A percentile compares a stretch with the other conserved stretches of the same genome.
phyloP scores from a whole-genome alignment of 2,329 filamentous ascomycete genomes.

The Ophiostoma piceae region DNA sequence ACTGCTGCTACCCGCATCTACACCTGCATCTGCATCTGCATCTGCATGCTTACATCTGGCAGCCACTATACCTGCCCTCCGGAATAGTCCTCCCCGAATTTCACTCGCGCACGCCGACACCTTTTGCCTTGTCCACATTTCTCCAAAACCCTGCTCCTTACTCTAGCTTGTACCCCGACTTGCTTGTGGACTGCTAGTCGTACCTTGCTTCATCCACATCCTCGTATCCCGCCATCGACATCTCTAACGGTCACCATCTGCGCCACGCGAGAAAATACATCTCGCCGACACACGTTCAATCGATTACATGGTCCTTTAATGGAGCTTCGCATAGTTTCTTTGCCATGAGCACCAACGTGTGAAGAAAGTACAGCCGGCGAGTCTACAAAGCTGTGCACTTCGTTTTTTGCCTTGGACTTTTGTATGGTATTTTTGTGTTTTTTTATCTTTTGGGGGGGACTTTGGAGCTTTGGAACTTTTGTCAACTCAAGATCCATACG shows the following conservation, averaged over 20 bases:
- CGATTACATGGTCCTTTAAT: neutral
- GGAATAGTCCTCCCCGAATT: neutral
- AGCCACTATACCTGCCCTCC: neutral
- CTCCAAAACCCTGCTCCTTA: neutral
- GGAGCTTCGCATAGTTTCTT: neutral
- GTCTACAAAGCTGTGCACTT: too few species aligned
- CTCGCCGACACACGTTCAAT: neutral
- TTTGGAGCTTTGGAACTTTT: too few species aligned
- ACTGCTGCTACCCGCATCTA: neutral
- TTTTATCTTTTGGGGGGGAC: too few species aligned
- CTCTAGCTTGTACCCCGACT: neutral
- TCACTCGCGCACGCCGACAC: constrained; percentile 1
- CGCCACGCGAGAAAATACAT: neutral
- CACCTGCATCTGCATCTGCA: neutral
- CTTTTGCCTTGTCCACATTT: neutral
- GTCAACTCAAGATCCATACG: too few species aligned
- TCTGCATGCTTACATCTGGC: neutral
- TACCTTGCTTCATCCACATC: neutral
- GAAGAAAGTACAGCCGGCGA: neutral
- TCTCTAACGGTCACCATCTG: neutral
- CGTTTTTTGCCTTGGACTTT: too few species aligned
- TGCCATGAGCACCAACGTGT: neutral
- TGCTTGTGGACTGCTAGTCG: neutral
- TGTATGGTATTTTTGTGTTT: too few species aligned
- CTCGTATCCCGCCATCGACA: neutral